Conservation (phyloP, 2,329 filamentous ascomycete species). For the Botryotinia convoluta region DNA sequence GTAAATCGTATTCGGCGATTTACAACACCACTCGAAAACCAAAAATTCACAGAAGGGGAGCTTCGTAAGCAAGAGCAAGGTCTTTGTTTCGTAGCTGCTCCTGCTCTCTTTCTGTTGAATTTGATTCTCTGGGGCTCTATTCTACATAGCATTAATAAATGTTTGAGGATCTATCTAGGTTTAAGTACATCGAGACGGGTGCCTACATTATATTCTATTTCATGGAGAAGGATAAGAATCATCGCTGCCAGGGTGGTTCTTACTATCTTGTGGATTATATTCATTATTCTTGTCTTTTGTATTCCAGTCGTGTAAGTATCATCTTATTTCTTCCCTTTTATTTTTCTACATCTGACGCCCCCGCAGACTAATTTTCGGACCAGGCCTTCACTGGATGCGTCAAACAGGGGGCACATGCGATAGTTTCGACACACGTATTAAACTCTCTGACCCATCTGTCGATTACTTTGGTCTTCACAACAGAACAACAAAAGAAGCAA, state of each 20-base stretch:
- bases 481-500: background rate
- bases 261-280: background rate
- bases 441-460: background rate
- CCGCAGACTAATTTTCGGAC: background rate
- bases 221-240: background rate
- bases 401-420: background rate
- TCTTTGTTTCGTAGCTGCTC: background rate
- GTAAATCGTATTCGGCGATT: background rate
- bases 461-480: background rate
- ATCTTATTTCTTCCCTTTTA: background rate
- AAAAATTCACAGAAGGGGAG: background rate
- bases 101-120: background rate
- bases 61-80: background rate
- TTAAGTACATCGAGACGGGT: background rate
- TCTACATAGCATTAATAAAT: background rate
- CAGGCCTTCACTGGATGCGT: background rate
- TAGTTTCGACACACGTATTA: slow-evolving; percentile 4
- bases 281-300: background rate
- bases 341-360: background rate
- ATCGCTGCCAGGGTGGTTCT: background rate
- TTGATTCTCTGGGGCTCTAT: background rate
- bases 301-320: background rate
- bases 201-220: background rate
- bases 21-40: background rate
- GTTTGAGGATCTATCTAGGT: background rate